Evolutionary conservation across 805 yeast species (phyloP), one percentile per base, ranked within the genome.

Genomic region (Hanseniaspora taiwanica): DNA sequence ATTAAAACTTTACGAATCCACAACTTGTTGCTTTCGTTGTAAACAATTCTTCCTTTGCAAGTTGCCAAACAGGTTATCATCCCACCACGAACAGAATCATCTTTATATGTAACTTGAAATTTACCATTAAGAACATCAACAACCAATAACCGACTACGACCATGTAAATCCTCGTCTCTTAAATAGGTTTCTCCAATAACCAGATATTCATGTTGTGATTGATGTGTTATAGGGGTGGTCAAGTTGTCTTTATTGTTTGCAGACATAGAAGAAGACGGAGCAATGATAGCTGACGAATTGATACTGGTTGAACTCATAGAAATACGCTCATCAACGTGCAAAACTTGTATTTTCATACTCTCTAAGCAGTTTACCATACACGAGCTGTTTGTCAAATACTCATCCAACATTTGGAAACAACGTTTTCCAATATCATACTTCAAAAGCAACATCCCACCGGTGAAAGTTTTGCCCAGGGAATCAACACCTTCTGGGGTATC

Each of bases 341-440:
- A 18, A n/a, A 29, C 33, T 29, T 29, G 33, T n/a, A 29, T 16
- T 13, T 29, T n/a, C 33, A 29, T 7, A 29, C 33, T 29, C 14
- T 29, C 18, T 29, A 29, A 29, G 14, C 33, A 29, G 9, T 29
- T 29, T 4, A 29, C 18, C 33, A 29, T 29, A 8, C 33, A 29
- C 8, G 13, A 16, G 6, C 6, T 4, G 13, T 16, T 18, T n/a
- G 33, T 29, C 18, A n/a, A 4, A 16, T 29, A 29, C 14, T 8
- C 14, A 29, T 29, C 33, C 33, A 29, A 8, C 14, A 29, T 4
- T n/a, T 81, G 58, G 83, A 94, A 4, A 96, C 96, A 58, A 89
- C 97, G 3, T 86, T 74, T 2, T 78, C 76, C 33, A 86, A 67
- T 43, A 89, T 74, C 45, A 94, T 65, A 3, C 96, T 29, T 29